A percentile compares a stretch with the other conserved stretches of the same genome.
phyloP scores from a whole-genome alignment of 176 grass and related monocot species.

The Triticum monococcum region DNA sequence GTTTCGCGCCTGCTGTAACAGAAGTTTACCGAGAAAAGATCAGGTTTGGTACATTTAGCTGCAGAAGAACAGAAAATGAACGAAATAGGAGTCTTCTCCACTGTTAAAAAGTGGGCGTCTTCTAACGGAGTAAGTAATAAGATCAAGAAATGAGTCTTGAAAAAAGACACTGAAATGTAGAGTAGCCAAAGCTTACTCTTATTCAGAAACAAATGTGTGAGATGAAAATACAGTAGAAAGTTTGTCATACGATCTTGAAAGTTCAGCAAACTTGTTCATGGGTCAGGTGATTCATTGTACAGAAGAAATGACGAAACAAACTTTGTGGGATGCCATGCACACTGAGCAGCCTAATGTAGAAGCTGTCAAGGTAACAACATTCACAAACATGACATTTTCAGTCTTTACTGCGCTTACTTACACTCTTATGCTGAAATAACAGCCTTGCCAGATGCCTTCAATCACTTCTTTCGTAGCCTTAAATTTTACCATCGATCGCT shows the following conservation, averaged over 20 bases:
- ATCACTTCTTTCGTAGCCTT: not conserved
- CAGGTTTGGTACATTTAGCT: not conserved
- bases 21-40: not conserved
- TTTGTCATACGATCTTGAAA: not conserved
- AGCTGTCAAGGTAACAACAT: constrained; percentile 56
- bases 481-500: not conserved
- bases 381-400: not conserved
- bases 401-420: not conserved
- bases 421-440: not conserved
- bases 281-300: constrained; percentile 84
- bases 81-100: not conserved
- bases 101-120: not conserved
- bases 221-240: not conserved
- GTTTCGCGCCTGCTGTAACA: not conserved
- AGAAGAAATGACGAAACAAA: constrained; percentile 84
- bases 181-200: not conserved
- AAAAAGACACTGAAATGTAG: not conserved
- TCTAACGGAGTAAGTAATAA: not conserved
- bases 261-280: constrained; percentile 2
- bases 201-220: not conserved
- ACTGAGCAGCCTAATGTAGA: constrained; percentile 62
- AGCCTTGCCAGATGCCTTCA: constrained; percentile 14
- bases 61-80: not conserved
- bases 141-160: not conserved
- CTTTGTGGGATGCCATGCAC: constrained; percentile 85